These are phyloP conservation scores for Vanrija pseudolonga DNA, from an alignment of 1,284 basidiomycete genomes.

Conservation along the genomic window DNA sequence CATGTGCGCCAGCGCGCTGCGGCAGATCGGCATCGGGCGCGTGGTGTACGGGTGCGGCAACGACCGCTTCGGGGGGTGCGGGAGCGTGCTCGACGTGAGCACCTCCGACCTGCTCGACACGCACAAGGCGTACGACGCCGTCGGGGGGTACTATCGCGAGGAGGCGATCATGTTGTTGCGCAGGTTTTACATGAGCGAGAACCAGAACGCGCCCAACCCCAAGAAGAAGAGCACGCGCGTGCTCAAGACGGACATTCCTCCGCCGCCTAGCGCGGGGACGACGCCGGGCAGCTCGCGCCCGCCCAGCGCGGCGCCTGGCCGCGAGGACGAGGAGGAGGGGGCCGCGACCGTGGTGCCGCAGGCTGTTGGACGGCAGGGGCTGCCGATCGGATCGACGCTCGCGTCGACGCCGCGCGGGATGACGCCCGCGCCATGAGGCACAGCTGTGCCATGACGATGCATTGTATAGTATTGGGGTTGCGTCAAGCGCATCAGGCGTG, in stretches of 20 bases:
- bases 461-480: no score
- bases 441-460: no score
- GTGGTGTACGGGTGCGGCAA: conserved; percentile 95
- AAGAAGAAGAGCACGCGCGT: conserved; percentile 49
- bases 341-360: no score
- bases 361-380: no score
- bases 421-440: no score
- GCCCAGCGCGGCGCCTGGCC: conserved; percentile 12
- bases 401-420: no score
- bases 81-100: conserved; percentile 87
- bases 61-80: conserved; percentile 95
- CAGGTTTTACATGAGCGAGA: conserved; percentile 93
- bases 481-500: no score
- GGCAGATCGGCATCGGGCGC: conserved; percentile 85
- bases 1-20: conserved; percentile 94
- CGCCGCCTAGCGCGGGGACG: conserved; percentile 25
- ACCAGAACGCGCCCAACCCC: conserved; percentile 61
- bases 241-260: conserved; percentile 50
- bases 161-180: conserved; percentile 94
- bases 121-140: conserved; percentile 71
- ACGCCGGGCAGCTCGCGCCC: conserved; percentile 21
- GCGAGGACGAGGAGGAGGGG: no score
- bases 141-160: conserved; percentile 79
- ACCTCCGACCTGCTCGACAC: conserved; percentile 58
- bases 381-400: no score